Conservation (phyloP, 2,329 filamentous ascomycete genomes). For the Trichoderma hamatum region DNA sequence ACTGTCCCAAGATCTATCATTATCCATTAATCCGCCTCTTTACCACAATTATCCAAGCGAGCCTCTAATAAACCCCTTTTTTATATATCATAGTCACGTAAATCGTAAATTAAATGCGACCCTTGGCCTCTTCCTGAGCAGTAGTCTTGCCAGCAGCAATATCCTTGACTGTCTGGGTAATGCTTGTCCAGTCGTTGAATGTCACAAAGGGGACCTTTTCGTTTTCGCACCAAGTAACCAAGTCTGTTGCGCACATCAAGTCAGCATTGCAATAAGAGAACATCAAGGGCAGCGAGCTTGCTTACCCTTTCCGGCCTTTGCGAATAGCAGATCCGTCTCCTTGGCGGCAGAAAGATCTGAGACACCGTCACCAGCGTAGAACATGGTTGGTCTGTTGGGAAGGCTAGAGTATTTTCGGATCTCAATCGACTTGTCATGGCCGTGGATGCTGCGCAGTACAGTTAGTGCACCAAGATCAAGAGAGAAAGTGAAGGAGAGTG, state of each 20-base stretch:
- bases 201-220: constrained; percentile 85
- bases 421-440: constrained; percentile 95
- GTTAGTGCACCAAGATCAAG: not conserved
- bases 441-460: constrained; percentile 64
- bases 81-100: not conserved
- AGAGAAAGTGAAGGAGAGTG: not conserved
- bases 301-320: constrained; percentile 84
- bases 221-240: constrained; percentile 83
- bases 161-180: constrained; percentile 73
- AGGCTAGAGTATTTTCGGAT: constrained; percentile 84
- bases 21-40: not conserved
- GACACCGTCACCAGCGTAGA: constrained; percentile 95
- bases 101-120: constrained; percentile 39
- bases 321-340: constrained; percentile 91
- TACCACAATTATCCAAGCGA: not conserved
- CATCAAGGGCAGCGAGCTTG: not conserved
- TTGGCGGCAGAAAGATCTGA: constrained; percentile 89
- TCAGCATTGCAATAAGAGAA: not conserved
- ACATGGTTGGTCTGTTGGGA: constrained; percentile 76
- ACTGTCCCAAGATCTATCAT: not conserved
- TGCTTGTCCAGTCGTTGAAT: constrained; percentile 82
- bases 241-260: constrained; percentile 55
- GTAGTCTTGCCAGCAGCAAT: constrained; percentile 74
- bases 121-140: constrained; percentile 69
- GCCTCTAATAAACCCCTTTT: not conserved